Evolutionary conservation across 1,139 yeast species (phyloP).

Genomic region (Lodderomyces metapsilosis): DNA sequence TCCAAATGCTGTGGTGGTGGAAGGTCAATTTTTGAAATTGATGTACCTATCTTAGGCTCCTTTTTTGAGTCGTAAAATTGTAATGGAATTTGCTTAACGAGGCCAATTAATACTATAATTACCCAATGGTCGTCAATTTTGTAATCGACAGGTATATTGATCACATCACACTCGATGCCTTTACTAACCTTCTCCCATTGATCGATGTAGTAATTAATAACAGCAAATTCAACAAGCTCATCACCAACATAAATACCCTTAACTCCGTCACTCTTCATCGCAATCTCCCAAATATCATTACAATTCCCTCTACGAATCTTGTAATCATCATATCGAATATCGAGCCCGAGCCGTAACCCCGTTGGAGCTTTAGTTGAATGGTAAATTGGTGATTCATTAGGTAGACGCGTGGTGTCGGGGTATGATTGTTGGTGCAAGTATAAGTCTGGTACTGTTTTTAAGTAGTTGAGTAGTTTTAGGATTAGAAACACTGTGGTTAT

Average conservation of each 20-base stretch:
- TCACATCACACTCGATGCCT: not conserved
- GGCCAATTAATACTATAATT: slow-evolving; percentile 13
- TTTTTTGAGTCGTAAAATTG: slow-evolving; percentile 13
- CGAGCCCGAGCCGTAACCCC: slow-evolving; percentile 58
- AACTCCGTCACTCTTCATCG: slow-evolving; percentile 4
- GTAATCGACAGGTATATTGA: slow-evolving; percentile 8
- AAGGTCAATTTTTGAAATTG: not conserved
- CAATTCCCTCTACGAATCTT: slow-evolving; percentile 67
- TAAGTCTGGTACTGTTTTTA: slow-evolving; percentile 52
- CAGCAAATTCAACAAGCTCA: slow-evolving; percentile 17
- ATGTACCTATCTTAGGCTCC: not conserved
- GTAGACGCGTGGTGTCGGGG: slow-evolving; percentile 53
- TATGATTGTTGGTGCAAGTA: slow-evolving; percentile 62
- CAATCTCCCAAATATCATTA: slow-evolving; percentile 57
- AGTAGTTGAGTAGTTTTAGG: slow-evolving; percentile 10
- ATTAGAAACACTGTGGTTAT: not conserved
- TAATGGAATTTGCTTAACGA: slow-evolving; percentile 14
- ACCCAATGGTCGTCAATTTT: slow-evolving; percentile 13
- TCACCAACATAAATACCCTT: slow-evolving; percentile 20
- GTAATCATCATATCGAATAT: slow-evolving; percentile 58
- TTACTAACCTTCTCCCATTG: slow-evolving; percentile 5
- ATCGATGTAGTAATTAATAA: slow-evolving; percentile 22
- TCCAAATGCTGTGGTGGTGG: slow-evolving; percentile 9
- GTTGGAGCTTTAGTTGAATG: slow-evolving; percentile 59
- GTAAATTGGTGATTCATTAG: slow-evolving; percentile 61